A percentile compares a stretch with the other conserved stretches of the same genome.
Conservation (phyloP, 1,284 basidiomycete species). For the Wallemia hederae region DNA sequence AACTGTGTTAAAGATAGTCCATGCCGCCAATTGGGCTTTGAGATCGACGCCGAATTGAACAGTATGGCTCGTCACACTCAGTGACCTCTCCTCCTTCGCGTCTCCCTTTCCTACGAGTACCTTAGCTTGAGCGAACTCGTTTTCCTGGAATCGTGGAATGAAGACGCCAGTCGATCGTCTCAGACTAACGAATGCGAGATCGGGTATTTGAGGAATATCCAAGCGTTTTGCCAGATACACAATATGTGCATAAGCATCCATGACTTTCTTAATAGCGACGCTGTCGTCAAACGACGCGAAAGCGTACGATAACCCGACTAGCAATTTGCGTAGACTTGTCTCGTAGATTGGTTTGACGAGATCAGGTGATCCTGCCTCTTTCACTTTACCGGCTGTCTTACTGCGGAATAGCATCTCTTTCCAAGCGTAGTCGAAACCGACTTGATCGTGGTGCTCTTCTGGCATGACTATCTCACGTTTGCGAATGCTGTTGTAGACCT, state of each 20-base stretch:
- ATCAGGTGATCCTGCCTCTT: neutral
- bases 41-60: slow-evolving; percentile 86
- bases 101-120: neutral
- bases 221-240: slow-evolving; percentile 75
- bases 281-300: slow-evolving; percentile 93
- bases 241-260: slow-evolving; percentile 83
- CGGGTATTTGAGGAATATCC: slow-evolving; percentile 74
- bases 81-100: slow-evolving; percentile 35
- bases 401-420: slow-evolving; percentile 63
- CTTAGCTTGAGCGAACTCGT: neutral
- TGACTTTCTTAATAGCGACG: slow-evolving; percentile 75
- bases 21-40: slow-evolving; percentile 82
- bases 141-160: neutral
- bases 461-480: slow-evolving; percentile 91
- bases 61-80: slow-evolving; percentile 74
- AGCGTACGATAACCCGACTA: slow-evolving; percentile 15
- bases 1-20: slow-evolving; percentile 81
- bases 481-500: slow-evolving; percentile 74
- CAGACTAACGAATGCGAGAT: slow-evolving; percentile 74
- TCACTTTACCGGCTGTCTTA: slow-evolving; percentile 12
- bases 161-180: slow-evolving; percentile 13
- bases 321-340: neutral
- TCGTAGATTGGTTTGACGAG: neutral
- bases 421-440: slow-evolving; percentile 98
- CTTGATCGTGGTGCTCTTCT: slow-evolving; percentile 84